phyloP scores from a whole-genome alignment of 2,329 filamentous ascomycete genomes.

The Nemania bipapillata region DNA sequence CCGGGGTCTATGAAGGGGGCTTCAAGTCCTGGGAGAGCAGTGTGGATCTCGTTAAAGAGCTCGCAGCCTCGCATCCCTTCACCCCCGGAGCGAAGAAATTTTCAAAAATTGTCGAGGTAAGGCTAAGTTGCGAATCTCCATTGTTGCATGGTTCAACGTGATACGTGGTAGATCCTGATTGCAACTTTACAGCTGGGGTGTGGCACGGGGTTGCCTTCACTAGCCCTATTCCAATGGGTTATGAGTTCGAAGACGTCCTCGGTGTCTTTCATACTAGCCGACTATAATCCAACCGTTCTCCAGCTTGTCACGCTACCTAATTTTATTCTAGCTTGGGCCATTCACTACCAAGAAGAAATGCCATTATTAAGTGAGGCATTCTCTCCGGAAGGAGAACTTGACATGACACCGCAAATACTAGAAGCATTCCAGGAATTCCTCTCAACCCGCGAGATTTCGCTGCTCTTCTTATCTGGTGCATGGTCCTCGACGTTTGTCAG shows the following conservation, averaged over 20 bases:
- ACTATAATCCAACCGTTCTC: conserved; percentile 83
- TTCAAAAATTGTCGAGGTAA: conserved; percentile 65
- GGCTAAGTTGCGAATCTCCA: conserved; percentile 40
- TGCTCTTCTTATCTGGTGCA: conserved; percentile 78
- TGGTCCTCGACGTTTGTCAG: conserved; percentile 75
- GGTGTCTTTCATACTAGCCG: conserved; percentile 74
- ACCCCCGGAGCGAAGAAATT: conserved; percentile 51
- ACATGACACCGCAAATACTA: conserved; percentile 69
- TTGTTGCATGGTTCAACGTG: conserved; percentile 24
- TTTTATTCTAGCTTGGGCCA: conserved; percentile 75
- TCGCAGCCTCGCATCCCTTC: conserved; percentile 58
- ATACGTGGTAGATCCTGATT: conserved; percentile 45
- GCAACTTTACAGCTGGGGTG: conserved; percentile 72
- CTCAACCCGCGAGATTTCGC: conserved; percentile 59
- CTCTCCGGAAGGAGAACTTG: conserved; percentile 64
- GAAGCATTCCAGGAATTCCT: conserved; percentile 69
- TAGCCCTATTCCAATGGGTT: conserved; percentile 75
- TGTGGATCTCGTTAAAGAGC: conserved; percentile 78
- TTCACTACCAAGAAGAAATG: conserved; percentile 56
- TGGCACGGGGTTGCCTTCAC: conserved; percentile 77
- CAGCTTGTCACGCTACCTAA: conserved; percentile 84
- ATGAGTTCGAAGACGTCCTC: conserved; percentile 51
- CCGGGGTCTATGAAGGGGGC: conserved; percentile 85
- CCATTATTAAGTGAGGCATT: conserved; percentile 60
- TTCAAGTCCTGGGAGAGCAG: conserved; percentile 93